Percentiles rank a stretch among this genome's conserved stretches.
Evolutionary conservation across 2,329 filamentous ascomycete species (phyloP).

Genomic region (Hortaea werneckii): DNA sequence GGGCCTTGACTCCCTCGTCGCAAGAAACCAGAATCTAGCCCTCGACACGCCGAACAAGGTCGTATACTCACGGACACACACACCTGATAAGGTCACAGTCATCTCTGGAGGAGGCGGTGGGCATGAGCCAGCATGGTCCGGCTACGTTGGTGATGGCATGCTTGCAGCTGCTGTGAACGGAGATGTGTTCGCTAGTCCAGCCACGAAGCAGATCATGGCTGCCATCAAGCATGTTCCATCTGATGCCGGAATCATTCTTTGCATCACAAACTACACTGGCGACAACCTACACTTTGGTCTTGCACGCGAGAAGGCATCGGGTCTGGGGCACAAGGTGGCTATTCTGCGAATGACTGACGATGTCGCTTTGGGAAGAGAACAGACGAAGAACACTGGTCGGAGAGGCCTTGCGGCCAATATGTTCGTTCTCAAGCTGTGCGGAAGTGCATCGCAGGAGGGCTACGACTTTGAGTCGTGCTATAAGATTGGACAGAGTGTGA

Average conservation of each 20-base stretch:
- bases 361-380: slow-evolving; percentile 37
- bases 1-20: slow-evolving; percentile 37
- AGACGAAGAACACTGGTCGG: slow-evolving; percentile 39
- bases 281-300: slow-evolving; percentile 42
- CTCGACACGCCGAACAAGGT: slow-evolving; percentile 40
- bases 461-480: slow-evolving; percentile 37
- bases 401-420: slow-evolving; percentile 42
- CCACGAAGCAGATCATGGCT: slow-evolving; percentile 41
- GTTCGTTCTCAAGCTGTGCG: slow-evolving; percentile 38
- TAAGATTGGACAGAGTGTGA: slow-evolving; percentile 35
- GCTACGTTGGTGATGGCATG: slow-evolving; percentile 41
- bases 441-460: slow-evolving; percentile 34
- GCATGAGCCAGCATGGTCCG: slow-evolving; percentile 41
- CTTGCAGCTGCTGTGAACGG: slow-evolving; percentile 38
- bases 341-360: slow-evolving; percentile 42
- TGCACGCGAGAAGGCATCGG: slow-evolving; percentile 37
- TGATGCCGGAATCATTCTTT: slow-evolving; percentile 37
- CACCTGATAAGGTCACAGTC: slow-evolving; percentile 33
- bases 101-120: slow-evolving; percentile 39
- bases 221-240: slow-evolving; percentile 37
- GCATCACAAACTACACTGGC: slow-evolving; percentile 42
- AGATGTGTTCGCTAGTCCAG: slow-evolving; percentile 40
- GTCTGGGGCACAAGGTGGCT: slow-evolving; percentile 35
- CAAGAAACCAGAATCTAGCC: slow-evolving; percentile 34
- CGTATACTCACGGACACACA: slow-evolving; percentile 37